Evolutionary conservation across 2,329 filamentous ascomycete genomes (phyloP), one percentile per base, ranked within the genome.

Genomic region (Nectriaceae sp.): DNA sequence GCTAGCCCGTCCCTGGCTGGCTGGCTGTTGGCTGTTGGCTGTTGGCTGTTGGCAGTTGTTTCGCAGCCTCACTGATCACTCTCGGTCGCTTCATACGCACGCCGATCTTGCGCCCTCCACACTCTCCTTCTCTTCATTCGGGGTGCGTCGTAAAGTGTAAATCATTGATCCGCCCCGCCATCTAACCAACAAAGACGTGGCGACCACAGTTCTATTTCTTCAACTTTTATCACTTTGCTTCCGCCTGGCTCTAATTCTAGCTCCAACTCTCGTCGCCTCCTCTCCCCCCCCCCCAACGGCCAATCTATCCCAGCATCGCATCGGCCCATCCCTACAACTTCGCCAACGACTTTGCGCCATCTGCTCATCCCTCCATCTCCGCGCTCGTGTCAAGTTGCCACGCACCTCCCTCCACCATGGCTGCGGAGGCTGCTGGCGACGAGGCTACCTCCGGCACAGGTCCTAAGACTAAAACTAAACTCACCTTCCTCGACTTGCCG

Each of bases 401-500:
- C 37, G 37, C 37, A 39, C 31, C 46, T 29, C 26, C 37, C 38
- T 26, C 43, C 50, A 60, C 49, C 62, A 75, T 75, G 72, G 65
- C 65, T 50, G 63, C 65, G 52, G 59, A 62, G 57, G 57, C 61
- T 59, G 61, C 56, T 54, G 59, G 60, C 60, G 57, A 62, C 59
- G 59, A 64, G 62, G 56, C 61, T 53, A 42, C 46, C 44, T 42
- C 50, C 19, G 44, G 53, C 52, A 38, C 8, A 6, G 16, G 33
- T 5, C 44, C 52, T 46, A 60, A 49, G 31, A 48, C 50, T 35
- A 39, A 33, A 13, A 48, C 50, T 35, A 39, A 33, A 13, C 60
- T 68, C 42, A 59, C 56, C 18, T 71, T 80, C 52, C 62, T 75
- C 40, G 66, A 70, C 51, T 62, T 80, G 22, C 76, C 77, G 6